phyloP scores from a whole-genome alignment of 441 rosid genomes.

The Gossypium davidsonii region DNA sequence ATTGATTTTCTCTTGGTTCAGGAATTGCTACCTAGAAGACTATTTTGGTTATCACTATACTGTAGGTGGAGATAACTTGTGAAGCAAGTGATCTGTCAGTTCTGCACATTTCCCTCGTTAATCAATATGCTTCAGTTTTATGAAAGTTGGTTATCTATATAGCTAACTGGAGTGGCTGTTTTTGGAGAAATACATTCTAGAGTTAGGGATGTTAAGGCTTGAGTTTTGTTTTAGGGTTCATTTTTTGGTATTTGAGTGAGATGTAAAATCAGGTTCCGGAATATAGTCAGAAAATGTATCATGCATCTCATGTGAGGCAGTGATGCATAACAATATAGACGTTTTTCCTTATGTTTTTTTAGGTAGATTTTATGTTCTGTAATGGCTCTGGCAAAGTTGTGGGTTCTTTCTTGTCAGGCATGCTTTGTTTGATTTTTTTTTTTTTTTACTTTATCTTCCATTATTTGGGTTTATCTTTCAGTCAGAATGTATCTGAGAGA shows the following conservation, averaged over 20 bases:
- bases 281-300: conserved; percentile 52
- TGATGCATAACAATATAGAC: conserved; percentile 44
- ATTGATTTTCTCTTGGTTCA: conserved; percentile 33
- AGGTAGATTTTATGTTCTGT: conserved; percentile 27
- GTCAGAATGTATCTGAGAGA: conserved; percentile 56
- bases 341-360: conserved; percentile 3
- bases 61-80: conserved; percentile 28
- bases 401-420: conserved; percentile 31
- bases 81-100: conserved; percentile 60
- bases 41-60: conserved; percentile 41
- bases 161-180: conserved; percentile 55
- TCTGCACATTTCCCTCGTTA: conserved; percentile 29
- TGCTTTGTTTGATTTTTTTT: conserved; percentile 14
- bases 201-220: conserved; percentile 58
- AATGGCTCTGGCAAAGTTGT: conserved; percentile 40
- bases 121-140: conserved; percentile 35
- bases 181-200: conserved; percentile 41
- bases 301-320: conserved; percentile 59
- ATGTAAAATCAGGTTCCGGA: conserved; percentile 58
- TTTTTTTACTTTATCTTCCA: conserved; percentile 14
- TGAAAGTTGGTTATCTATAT: conserved; percentile 47
- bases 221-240: conserved; percentile 44
- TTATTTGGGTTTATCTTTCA: conserved; percentile 37
- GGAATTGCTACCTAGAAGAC: conserved; percentile 82
- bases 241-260: conserved; percentile 38